Conservation (phyloP, 2,329 filamentous ascomycete species). For the Aciculosporium take region DNA sequence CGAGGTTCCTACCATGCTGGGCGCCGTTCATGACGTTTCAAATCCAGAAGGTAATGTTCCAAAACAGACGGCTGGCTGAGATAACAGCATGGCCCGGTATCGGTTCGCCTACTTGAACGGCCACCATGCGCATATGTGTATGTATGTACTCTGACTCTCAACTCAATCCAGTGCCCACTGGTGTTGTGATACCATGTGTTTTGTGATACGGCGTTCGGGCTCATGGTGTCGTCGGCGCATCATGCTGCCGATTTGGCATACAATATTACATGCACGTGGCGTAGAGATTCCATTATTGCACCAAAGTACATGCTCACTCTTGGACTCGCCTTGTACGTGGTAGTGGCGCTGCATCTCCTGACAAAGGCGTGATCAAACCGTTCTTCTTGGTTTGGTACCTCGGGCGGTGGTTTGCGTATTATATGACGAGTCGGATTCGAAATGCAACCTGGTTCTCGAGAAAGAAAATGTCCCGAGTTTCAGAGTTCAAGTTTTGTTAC, state of each 20-base stretch:
- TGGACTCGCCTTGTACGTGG: background rate
- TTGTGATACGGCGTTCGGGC: background rate
- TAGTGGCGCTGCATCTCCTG: background rate
- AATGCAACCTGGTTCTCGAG: background rate
- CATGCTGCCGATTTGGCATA: background rate
- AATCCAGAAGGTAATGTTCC: too few species aligned
- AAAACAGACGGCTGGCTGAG: too few species aligned
- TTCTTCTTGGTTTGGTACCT: background rate
- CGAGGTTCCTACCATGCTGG: too few species aligned
- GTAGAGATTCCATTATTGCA: too few species aligned
- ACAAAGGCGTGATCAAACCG: background rate
- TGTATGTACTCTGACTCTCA: too few species aligned
- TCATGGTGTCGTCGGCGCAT: background rate
- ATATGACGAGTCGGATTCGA: background rate
- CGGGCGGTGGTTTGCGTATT: background rate
- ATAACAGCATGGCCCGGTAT: too few species aligned
- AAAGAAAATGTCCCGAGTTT: background rate
- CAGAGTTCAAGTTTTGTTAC: background rate
- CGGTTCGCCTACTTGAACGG: too few species aligned
- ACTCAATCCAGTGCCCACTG: background rate
- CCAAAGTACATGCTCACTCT: too few species aligned
- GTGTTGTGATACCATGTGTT: background rate
- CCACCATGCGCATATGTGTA: too few species aligned
- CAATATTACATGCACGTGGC: conserved; percentile 1
- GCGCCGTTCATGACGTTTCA: too few species aligned